Evolutionary conservation across 306 rosid genomes (phyloP), one percentile per base, ranked within the genome.

Genomic region (Vigna trinervia): DNA sequence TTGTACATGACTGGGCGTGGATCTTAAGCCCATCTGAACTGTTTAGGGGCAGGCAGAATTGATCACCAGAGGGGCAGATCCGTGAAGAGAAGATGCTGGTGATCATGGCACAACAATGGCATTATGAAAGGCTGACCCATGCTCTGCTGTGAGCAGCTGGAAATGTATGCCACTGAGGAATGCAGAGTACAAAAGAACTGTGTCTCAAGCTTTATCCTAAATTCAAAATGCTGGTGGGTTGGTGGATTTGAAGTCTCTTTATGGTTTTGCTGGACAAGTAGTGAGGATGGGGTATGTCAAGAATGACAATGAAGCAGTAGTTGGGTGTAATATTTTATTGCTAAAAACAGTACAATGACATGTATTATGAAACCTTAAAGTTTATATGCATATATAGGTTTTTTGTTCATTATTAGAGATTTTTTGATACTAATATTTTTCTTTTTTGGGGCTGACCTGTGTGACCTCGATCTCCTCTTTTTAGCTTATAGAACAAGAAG

Each of bases 401-500:
- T 13, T 63, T n/a, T 45, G 20, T 58, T 48, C 41, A 58, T 43
- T 8, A 36, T 17, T 59, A 12, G 17, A 50, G 41, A 41, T 34
- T 60, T 78, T 43, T 78, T 69, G 4, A n/a, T 45, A 2, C 36
- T 74, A 76, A 54, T 32, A 34, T 15, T 65, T 76, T 59, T 69
- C 17, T 47, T 8, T 78, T 28, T 56, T 34, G 30, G 28, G 36
- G 67, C 20, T 68, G 61, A 36, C 20, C 11, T 36, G 45, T 82
- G 39, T 86, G 66, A 68, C 73, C 26, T 32, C 12, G 56, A 77
- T 34, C 47, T 75, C 22, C 19, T 75, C 46, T 65, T 54, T 39
- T 67, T 82, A 94, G 97, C 74, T 92, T 76, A 87, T 95, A 66
- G 92, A 92, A 84, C 84, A 88, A 86, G 99, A 92, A 91, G 98